Base-by-base conservation (phyloP, 305 asterid species). In the Rubia tinctorum region DNA sequence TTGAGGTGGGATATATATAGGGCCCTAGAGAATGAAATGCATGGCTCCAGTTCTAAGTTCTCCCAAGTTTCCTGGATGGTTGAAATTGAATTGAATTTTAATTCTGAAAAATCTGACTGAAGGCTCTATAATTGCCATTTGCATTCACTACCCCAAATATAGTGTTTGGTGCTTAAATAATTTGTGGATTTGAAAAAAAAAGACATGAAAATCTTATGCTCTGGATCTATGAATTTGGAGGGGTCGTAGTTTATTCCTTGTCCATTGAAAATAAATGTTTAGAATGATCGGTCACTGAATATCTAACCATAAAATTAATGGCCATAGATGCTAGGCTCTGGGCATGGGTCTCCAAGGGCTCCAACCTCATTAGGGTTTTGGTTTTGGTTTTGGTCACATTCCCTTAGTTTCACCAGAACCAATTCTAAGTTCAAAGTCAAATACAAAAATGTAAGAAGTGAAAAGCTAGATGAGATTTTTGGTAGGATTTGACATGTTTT, bases 231-330 rank as follows among this genome's bases (percentile, higher is more conserved):
- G 69, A 25, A 61, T 23, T n/a, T 44, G 72, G 67, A 39, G 77
- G 78, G 82, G 81, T 45, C 72, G 25, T 68, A 53, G 23, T 6
- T 53, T 53, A 53, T 18, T 17, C 45, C 11, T 27, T 75, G 84
- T 72, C 80, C 79, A 51, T 39, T 34, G 55, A 49, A 76, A 79
- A 59, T 78, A 73, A 78, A 83, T 79, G 69, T 80, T 62, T 64
- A 45, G 43, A 30, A 75, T 72, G 78, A 56, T 53, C 60, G 18
- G 18, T 56, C 40, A 55, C 60, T 73, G 14, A 39, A 40, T 44
- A 58, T 53, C 74, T 71, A 56, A 71, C 74, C 0, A 20, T 39
- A 39, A 13, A 71, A 56, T 56, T 20, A 55, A 20, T 37, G 66
- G 22, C 7, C 7, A 34, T 18, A 53, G 25, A 53, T 53, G 56